Evolutionary conservation across 1,139 yeast species (phyloP).

Genomic region (Candida tropicalis): DNA sequence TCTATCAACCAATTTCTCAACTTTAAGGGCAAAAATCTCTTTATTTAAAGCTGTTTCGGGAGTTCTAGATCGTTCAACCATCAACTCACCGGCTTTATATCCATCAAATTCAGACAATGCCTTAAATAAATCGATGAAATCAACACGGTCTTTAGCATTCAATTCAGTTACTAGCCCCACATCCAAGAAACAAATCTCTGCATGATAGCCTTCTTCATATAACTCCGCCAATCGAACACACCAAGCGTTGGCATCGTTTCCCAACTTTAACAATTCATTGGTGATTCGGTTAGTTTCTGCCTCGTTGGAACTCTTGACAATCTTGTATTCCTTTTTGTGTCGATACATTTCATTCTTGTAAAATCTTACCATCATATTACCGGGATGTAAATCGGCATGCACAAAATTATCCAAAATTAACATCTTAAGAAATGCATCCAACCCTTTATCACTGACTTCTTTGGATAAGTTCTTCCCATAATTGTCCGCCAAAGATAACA

Average conservation of each 20-base stretch:
- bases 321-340: conserved; percentile 50
- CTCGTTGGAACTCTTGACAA: conserved; percentile 47
- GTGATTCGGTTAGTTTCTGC: conserved; percentile 53
- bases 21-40: conserved; percentile 85
- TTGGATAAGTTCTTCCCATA: conserved; percentile 62
- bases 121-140: conserved; percentile 86
- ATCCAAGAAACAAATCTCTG: conserved; percentile 89
- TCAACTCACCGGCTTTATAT: conserved; percentile 88
- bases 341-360: conserved; percentile 52
- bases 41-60: conserved; percentile 88
- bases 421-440: conserved; percentile 93
- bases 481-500: conserved; percentile 49
- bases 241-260: conserved; percentile 50
- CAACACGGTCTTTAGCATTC: conserved; percentile 71
- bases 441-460: conserved; percentile 81
- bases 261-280: conserved; percentile 42
- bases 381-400: conserved; percentile 96
- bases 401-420: conserved; percentile 88
- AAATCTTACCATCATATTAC: conserved; percentile 85
- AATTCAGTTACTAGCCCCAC: conserved; percentile 93
- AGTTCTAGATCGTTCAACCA: conserved; percentile 92
- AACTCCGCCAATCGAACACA: conserved; percentile 50
- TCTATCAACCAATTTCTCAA: conserved; percentile 76
- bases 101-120: conserved; percentile 94
- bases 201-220: conserved; percentile 67